Evolutionary conservation across 1,139 yeast species (phyloP).

Genomic region (Suzukiozyma palmioleophila): DNA sequence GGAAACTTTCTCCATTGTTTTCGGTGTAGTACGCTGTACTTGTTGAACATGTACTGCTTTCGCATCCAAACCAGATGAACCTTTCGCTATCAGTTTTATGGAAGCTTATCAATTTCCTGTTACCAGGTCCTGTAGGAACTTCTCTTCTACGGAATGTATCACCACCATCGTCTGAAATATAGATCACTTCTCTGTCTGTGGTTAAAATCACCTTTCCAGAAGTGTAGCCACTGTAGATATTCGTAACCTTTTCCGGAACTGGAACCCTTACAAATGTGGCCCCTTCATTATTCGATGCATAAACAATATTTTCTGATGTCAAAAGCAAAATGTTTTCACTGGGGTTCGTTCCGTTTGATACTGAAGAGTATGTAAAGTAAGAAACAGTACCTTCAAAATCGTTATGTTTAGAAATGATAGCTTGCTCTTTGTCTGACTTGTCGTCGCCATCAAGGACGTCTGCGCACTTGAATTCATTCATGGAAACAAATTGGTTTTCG

Average conservation of each 20-base stretch:
- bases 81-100: slow-evolving; percentile 51
- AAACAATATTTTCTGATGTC: slow-evolving; percentile 49
- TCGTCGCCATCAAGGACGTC: slow-evolving; percentile 27
- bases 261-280: slow-evolving; percentile 47
- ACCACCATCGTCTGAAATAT: slow-evolving; percentile 67
- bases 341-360: slow-evolving; percentile 25
- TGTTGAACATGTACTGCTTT: slow-evolving; percentile 44
- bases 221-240: slow-evolving; percentile 56
- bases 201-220: slow-evolving; percentile 63
- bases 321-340: slow-evolving; percentile 74
- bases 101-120: slow-evolving; percentile 38
- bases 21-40: slow-evolving; percentile 51
- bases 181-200: slow-evolving; percentile 48
- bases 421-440: slow-evolving; percentile 23
- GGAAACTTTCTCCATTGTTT: slow-evolving; percentile 64
- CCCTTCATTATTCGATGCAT: slow-evolving; percentile 80
- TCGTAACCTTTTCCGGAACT: slow-evolving; percentile 45
- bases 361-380: slow-evolving; percentile 56
- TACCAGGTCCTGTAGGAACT: slow-evolving; percentile 48
- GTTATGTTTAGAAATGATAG: slow-evolving; percentile 10
- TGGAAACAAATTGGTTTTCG: slow-evolving; percentile 21
- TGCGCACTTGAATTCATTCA: slow-evolving; percentile 27
- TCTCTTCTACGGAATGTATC: slow-evolving; percentile 39
- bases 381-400: slow-evolving; percentile 42
- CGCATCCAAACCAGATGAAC: slow-evolving; percentile 68